These are phyloP conservation scores for Arctium minus DNA, from an alignment of 129 eudicot species.

Conservation along the genomic window DNA sequence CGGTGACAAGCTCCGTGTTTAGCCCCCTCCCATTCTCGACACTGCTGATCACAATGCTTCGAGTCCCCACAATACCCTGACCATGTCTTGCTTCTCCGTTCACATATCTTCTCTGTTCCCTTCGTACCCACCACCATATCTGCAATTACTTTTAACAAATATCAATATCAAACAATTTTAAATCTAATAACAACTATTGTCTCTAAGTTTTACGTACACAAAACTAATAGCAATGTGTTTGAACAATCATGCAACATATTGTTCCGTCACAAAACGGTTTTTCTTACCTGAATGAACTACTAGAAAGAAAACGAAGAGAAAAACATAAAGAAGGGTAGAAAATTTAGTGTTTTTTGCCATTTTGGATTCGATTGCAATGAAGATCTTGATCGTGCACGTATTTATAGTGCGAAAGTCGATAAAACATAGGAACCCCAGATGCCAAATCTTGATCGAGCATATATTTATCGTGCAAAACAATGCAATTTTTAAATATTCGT, in stretches of 20 bases:
- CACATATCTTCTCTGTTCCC: too few relatives aligned
- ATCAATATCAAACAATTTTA: too few relatives aligned
- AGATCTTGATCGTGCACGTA: background rate
- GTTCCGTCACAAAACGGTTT: background rate
- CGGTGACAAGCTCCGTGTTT: too few relatives aligned
- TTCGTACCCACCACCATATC: too few relatives aligned
- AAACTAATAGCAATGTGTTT: background rate
- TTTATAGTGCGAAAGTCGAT: slow-evolving; percentile 4
- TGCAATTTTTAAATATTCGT: background rate
- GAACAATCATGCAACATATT: background rate
- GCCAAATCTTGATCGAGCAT: background rate
- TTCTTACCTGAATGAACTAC: slow-evolving; percentile 5
- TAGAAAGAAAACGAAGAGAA: slow-evolving; percentile 5
- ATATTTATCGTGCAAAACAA: background rate
- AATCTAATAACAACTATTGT: background rate
- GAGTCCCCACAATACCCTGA: too few relatives aligned
- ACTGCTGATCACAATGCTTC: too few relatives aligned
- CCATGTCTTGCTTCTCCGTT: too few relatives aligned
- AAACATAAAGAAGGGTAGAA: background rate
- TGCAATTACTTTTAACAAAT: too few relatives aligned
- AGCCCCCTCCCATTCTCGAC: too few relatives aligned
- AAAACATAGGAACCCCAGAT: background rate
- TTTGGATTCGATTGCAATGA: background rate
- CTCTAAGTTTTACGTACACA: background rate
- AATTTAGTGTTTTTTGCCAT: too few relatives aligned